Evolutionary conservation across 2,329 filamentous ascomycete species (phyloP).

Genomic region (Trichoderma citrinoviride): DNA sequence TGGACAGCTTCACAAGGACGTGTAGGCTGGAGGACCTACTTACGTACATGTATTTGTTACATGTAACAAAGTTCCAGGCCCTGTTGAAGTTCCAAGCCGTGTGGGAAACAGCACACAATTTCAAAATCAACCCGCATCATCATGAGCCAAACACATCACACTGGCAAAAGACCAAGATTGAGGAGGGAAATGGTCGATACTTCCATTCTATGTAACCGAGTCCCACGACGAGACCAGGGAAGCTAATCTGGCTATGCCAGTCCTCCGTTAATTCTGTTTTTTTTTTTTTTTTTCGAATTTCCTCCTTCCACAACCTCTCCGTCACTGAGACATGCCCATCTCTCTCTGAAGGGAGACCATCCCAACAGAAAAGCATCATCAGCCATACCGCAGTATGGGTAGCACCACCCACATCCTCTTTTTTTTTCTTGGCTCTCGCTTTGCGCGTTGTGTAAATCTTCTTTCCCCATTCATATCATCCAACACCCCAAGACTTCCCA

Average conservation of each 20-base stretch:
- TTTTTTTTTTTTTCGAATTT: not conserved
- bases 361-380: not conserved
- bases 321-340: not conserved
- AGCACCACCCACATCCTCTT: not conserved
- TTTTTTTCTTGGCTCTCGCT: not conserved
- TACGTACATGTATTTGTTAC: no score
- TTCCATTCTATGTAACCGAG: constrained; percentile 12
- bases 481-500: not conserved
- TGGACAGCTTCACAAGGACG: not conserved
- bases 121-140: not conserved
- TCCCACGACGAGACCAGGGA: not conserved
- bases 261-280: constrained; percentile 1
- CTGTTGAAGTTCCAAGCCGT: no score
- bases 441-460: not conserved
- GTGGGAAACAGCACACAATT: no score
- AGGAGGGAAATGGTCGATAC: constrained; percentile 1
- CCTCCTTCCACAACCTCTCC: not conserved
- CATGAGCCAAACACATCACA: not conserved
- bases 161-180: not conserved
- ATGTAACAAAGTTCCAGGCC: no score
- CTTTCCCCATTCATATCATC: constrained; percentile 22
- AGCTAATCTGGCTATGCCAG: constrained; percentile 9
- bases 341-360: not conserved
- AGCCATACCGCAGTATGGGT: not conserved
- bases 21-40: no score